Base-by-base conservation (phyloP, 768 basidiomycete genomes). In the Albatrellus ellisii region DNA sequence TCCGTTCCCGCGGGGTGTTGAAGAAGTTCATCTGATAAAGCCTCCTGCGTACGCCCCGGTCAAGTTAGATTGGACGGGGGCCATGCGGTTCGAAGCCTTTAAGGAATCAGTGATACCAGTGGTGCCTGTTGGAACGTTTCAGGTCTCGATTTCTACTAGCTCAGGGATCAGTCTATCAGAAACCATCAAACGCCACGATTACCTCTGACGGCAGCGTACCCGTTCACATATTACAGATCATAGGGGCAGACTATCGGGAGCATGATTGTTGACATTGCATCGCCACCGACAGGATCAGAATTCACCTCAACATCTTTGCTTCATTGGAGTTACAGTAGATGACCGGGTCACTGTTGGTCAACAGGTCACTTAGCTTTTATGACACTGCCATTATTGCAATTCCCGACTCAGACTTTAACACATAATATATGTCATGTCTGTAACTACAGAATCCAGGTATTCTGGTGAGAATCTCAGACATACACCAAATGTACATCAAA, bases 1-100 rank as follows among this genome's bases (percentile, higher is more conserved):
- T n/a, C 49, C 51, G 6, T 10, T 34, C 2, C 17, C 50, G 1
- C 41, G 25, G 1, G 27, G 44, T 9, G 44, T 38, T 3, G 25
- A 45, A 0, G 42, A 55, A n/a, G 53, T 62, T 1, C 10, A 44
- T 0, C 47, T 66, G n/a, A 22, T 52, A 8, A 44, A 60, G 33
- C 40, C 54, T 4, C 62, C 62, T 7, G 36, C 43, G 10, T 64
- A 50, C 33, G 45, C 67, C 1, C 47, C 65, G 0, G 58, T 67
- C 4, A 55, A 56, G 34, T 43, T 65, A 6, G 21, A 54, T 1
- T 41, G 54, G 6, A 64, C 62, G 18, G 43, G 49, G 6, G 57
- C 51, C 4, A 28, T 38, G 0, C 36, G 27, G 24, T 46, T 66
- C 1, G 25, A 42, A 11, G 62, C 61, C 3, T 48, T 66, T 9